Evolutionary conservation across 345 rosid species (phyloP).

Genomic region (Dipteronia sinensis): DNA sequence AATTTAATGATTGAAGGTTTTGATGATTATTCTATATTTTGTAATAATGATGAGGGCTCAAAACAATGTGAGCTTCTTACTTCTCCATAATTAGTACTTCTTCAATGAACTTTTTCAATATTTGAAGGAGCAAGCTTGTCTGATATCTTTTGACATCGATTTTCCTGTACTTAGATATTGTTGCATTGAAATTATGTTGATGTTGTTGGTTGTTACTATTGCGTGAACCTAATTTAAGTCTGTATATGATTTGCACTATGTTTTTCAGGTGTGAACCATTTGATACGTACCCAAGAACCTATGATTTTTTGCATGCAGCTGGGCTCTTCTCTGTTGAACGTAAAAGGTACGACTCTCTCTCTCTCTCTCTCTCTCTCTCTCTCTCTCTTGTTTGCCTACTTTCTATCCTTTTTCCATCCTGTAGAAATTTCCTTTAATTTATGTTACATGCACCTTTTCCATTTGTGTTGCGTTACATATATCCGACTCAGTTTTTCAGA

Average conservation of each 20-base stretch:
- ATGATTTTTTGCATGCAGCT: constrained; percentile 85
- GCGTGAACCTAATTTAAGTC: neutral
- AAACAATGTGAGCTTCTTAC: too few species aligned
- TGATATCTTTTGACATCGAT: neutral
- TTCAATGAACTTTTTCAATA: neutral
- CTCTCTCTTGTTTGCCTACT: too few species aligned
- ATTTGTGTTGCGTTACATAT: too few species aligned
- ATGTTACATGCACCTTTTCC: too few species aligned
- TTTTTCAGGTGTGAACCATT: constrained; percentile 91
- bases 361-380: neutral
- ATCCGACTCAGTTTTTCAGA: neutral
- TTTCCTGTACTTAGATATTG: constrained; percentile 6
- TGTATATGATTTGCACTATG: neutral
- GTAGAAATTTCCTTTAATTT: too few species aligned
- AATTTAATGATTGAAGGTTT: neutral
- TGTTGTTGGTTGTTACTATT: neutral
- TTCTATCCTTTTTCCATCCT: neutral
- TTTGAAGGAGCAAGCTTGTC: constrained; percentile 2
- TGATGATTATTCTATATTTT: neutral
- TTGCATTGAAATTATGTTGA: neutral
- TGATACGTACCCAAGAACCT: constrained; percentile 97
- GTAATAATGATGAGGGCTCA: too few species aligned
- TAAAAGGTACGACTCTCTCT: constrained; percentile 56
- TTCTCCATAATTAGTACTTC: constrained; percentile 9
- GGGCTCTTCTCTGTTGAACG: constrained; percentile 86